phyloP scores from a whole-genome alignment of 805 yeast species.

The Komagataella populi region DNA sequence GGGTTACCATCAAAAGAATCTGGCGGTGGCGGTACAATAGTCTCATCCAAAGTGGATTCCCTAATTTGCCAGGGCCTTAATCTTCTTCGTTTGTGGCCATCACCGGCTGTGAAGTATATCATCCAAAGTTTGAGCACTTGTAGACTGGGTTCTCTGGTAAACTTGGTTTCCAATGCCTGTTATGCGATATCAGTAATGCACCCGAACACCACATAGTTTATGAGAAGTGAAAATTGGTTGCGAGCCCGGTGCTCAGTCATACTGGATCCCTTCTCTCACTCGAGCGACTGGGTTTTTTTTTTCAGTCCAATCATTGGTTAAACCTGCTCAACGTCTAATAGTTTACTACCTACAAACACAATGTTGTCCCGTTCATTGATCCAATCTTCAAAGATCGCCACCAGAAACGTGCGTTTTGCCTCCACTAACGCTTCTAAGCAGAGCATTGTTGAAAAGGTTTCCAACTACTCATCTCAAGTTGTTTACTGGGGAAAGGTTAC shows the following conservation, averaged over 20 bases:
- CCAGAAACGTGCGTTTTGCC: constrained; percentile 19
- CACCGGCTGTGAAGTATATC: background rate
- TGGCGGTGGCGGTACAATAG: background rate
- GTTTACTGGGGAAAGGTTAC: constrained; percentile 67
- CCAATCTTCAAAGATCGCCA: constrained; percentile 4
- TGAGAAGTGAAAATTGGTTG: background rate
- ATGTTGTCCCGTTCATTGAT: constrained; percentile 8
- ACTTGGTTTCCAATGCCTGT: no score
- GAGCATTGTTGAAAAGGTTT: constrained; percentile 4
- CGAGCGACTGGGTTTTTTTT: background rate
- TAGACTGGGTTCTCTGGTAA: no score
- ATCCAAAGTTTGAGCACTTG: background rate
- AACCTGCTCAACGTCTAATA: background rate
- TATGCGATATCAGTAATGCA: no score
- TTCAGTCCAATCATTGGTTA: background rate
- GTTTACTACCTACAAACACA: background rate
- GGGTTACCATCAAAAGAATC: background rate
- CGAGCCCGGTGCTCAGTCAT: background rate
- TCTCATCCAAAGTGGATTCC: background rate
- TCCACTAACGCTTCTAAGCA: constrained; percentile 17
- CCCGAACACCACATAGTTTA: background rate
- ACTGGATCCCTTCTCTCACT: background rate
- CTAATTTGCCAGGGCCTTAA: background rate
- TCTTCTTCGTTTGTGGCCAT: background rate
- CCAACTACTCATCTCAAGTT: constrained; percentile 33